Evolutionary conservation across 2,329 filamentous ascomycete genomes (phyloP).

Genomic region (Ustilaginoidea virens): DNA sequence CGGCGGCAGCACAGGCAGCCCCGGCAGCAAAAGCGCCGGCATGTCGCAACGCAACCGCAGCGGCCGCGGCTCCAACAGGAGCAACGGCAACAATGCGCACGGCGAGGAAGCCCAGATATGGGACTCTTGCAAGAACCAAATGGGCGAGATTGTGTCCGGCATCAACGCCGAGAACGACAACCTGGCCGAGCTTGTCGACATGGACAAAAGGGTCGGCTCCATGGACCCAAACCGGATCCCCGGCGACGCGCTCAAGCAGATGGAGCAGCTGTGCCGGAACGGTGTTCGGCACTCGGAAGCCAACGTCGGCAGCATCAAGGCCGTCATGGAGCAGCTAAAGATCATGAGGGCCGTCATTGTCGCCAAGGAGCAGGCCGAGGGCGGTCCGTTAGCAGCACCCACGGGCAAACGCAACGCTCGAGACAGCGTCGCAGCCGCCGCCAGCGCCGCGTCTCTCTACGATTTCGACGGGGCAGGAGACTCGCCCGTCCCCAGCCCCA

Average conservation of each 20-base stretch:
- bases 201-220: slow-evolving; percentile 25
- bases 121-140: slow-evolving; percentile 23
- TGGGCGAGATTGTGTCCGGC: slow-evolving; percentile 22
- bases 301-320: slow-evolving; percentile 20
- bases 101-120: slow-evolving; percentile 29
- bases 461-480: slow-evolving; percentile 29
- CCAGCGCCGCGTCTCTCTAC: slow-evolving; percentile 21
- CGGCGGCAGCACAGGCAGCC: slow-evolving; percentile 3
- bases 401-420: slow-evolving; percentile 10
- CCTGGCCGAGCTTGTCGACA: slow-evolving; percentile 20
- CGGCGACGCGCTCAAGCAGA: slow-evolving; percentile 21
- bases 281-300: slow-evolving; percentile 25
- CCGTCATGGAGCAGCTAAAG: slow-evolving; percentile 25
- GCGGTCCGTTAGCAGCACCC: slow-evolving; percentile 8
- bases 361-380: slow-evolving; percentile 26
- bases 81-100: slow-evolving; percentile 22
- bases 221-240: slow-evolving; percentile 23
- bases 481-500: slow-evolving; percentile 28
- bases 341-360: slow-evolving; percentile 26
- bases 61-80: slow-evolving; percentile 27
- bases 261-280: slow-evolving; percentile 26
- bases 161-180: slow-evolving; percentile 28
- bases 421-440: slow-evolving; percentile 8
- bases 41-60: slow-evolving; percentile 31
- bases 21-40: slow-evolving; percentile 4